phyloP scores from a whole-genome alignment of 257 asterid species.

The Salvia splendens region DNA sequence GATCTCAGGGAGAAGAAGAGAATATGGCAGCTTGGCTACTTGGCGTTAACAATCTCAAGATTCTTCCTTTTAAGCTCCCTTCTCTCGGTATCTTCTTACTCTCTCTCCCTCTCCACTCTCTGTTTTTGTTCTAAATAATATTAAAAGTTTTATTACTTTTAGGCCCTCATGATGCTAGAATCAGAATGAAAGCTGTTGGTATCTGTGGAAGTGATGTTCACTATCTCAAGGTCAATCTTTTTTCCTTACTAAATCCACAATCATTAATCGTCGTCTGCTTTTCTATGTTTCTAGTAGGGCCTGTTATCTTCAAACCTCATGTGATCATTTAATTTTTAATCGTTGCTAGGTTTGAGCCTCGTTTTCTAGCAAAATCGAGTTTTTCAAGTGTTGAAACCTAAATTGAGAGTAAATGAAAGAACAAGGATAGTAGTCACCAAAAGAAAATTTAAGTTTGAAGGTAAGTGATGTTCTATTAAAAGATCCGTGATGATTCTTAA shows the following conservation, averaged over 20 bases:
- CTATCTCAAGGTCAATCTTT: constrained; percentile 69
- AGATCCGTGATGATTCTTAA: not conserved
- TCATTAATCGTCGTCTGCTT: not conserved
- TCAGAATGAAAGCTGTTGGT: constrained; percentile 94
- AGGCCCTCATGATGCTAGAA: constrained; percentile 88
- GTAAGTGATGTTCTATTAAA: not conserved
- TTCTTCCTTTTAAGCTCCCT: constrained; percentile 82
- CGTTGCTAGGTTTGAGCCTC: not conserved
- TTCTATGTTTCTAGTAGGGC: not conserved
- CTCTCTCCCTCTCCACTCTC: not conserved
- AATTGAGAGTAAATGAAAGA: not conserved
- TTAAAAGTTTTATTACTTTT: not conserved
- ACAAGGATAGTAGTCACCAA: not conserved
- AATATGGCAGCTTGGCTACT: constrained; percentile 99
- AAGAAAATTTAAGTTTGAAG: not conserved
- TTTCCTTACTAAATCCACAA: not conserved
- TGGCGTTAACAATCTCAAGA: constrained; percentile 71
- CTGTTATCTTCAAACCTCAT: constrained; percentile 3
- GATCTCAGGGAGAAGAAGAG: constrained; percentile 54
- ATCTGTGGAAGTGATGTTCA: constrained; percentile 99
- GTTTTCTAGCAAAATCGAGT: not conserved
- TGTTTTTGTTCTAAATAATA: not conserved
- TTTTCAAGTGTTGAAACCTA: not conserved
- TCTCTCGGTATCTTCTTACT: constrained; percentile 56
- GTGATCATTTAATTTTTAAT: not conserved